These are phyloP conservation scores for Ustanciosporium gigantosporum DNA, from an alignment of 1,284 basidiomycete species.

Conservation along the genomic window DNA sequence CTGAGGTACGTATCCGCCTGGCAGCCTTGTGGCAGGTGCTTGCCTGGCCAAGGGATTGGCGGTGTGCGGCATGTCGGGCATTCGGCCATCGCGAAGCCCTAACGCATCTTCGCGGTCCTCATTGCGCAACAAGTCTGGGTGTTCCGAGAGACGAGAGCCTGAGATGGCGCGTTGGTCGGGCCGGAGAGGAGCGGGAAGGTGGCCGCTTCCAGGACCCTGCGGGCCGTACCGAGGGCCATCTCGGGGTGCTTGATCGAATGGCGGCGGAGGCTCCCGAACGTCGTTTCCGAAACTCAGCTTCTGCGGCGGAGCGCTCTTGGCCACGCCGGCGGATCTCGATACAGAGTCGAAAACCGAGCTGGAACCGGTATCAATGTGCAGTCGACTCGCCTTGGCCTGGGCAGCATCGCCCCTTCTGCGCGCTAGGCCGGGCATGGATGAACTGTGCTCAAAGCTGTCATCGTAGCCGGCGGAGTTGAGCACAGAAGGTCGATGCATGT, in stretches of 20 bases:
- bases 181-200: conserved; percentile 1
- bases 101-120: conserved; percentile 26
- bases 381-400: conserved; percentile 49
- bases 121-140: conserved; percentile 10
- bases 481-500: conserved; percentile 24
- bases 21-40: conserved; percentile 16
- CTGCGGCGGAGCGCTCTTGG: conserved; percentile 55
- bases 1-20: conserved; percentile 43
- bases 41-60: conserved; percentile 29
- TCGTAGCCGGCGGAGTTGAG: conserved; percentile 22
- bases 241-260: conserved; percentile 19
- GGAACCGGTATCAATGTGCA: conserved; percentile 47
- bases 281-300: conserved; percentile 48
- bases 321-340: conserved; percentile 9
- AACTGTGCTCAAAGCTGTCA: conserved; percentile 20
- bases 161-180: conserved; percentile 22
- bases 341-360: conserved; percentile 12
- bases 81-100: conserved; percentile 20
- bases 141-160: conserved; percentile 6
- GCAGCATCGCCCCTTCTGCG: conserved; percentile 54
- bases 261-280: conserved; percentile 14
- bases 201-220: not conserved
- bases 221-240: conserved; percentile 1
- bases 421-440: conserved; percentile 36
- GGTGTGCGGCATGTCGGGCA: conserved; percentile 34